These are phyloP conservation scores for Avena eriantha DNA, from an alignment of 176 grass and related monocot species.

Conservation along the genomic window DNA sequence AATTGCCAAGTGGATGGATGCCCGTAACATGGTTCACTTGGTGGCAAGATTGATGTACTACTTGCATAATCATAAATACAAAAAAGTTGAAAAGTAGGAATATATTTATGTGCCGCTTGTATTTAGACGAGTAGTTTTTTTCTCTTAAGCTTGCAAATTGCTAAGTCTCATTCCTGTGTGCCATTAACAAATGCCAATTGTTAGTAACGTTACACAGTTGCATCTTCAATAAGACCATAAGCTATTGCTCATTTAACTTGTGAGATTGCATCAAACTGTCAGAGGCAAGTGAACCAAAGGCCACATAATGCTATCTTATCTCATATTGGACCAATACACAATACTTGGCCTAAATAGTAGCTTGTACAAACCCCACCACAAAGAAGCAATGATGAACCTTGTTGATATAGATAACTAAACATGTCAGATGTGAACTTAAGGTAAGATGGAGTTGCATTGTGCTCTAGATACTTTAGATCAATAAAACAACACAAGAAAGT, in stretches of 20 bases:
- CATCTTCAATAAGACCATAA: neutral
- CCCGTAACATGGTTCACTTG: neutral
- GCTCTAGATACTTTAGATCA: neutral
- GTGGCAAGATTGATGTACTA: neutral
- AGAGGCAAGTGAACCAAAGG: neutral
- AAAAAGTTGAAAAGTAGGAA: neutral
- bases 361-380: neutral
- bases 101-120: neutral
- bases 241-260: neutral
- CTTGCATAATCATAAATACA: neutral
- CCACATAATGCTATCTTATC: neutral
- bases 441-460: neutral
- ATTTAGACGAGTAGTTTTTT: neutral
- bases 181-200: neutral
- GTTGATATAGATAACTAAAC: neutral
- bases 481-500: neutral
- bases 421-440: neutral
- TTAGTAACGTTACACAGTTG: neutral
- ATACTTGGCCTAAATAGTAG: neutral
- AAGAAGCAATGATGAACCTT: neutral
- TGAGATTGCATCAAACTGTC: neutral
- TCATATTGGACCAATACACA: neutral
- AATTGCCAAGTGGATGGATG: neutral
- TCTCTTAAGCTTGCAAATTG: neutral
- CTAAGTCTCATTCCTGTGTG: neutral